Conservation (phyloP, 1,139 yeast species). For the Kodamaea fungicola region DNA sequence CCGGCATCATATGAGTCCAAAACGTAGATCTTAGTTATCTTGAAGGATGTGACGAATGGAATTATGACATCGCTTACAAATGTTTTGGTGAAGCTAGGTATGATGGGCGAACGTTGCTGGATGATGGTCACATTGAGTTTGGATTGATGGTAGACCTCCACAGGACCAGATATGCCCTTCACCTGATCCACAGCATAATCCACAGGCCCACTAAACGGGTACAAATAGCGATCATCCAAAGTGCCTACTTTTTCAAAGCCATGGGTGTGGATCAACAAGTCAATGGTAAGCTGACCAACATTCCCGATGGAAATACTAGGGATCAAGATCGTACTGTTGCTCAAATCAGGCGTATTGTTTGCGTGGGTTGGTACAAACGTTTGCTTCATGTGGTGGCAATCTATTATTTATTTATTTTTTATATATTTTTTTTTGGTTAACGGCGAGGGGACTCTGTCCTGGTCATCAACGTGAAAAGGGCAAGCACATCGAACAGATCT, state of each 20-base stretch:
- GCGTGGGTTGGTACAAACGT: conserved; percentile 1
- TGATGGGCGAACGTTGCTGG: conserved; percentile 82
- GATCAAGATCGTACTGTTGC: conserved; percentile 42
- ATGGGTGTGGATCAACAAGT: conserved; percentile 65
- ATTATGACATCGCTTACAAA: conserved; percentile 54
- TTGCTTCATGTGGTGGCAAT: conserved; percentile 1
- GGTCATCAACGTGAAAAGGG: too few relatives aligned
- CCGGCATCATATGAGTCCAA: conserved; percentile 76
- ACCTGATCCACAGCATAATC: conserved; percentile 34
- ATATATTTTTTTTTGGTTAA: too few relatives aligned
- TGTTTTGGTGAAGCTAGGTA: conserved; percentile 55
- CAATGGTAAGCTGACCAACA: conserved; percentile 80
- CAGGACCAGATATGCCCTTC: conserved; percentile 51
- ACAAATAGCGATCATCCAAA: conserved; percentile 58
- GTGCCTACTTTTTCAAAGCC: conserved; percentile 49
- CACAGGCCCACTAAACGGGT: conserved; percentile 82
- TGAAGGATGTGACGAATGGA: conserved; percentile 41
- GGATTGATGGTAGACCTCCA: conserved; percentile 54
- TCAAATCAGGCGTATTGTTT: neutral
- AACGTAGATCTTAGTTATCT: conserved; percentile 49
- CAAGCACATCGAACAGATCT: too few relatives aligned
- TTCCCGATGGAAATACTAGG: conserved; percentile 88
- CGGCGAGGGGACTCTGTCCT: too few relatives aligned
- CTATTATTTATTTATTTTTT: neutral
- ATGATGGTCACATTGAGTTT: conserved; percentile 48